Percentiles rank a stretch among this genome's conserved stretches.
Conservation (phyloP, 768 basidiomycete genomes). For the Suillus lakei region DNA sequence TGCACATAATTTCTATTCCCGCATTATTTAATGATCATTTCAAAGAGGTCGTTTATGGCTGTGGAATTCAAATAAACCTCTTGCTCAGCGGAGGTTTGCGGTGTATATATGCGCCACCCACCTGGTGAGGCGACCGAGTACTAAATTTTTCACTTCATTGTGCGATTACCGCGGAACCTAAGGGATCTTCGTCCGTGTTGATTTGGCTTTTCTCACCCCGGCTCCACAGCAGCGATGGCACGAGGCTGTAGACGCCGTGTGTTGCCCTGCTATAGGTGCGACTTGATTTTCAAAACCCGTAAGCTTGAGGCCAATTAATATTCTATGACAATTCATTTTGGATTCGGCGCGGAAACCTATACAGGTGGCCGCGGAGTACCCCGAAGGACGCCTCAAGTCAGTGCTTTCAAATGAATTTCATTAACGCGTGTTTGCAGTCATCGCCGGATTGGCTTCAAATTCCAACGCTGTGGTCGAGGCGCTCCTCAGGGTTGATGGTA, state of each 20-base stretch:
- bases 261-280: conserved; percentile 1
- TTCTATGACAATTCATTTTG: not conserved
- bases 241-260: not conserved
- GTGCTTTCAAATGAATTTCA: not conserved
- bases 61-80: not conserved
- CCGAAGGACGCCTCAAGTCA: not conserved
- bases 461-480: not conserved
- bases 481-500: not conserved
- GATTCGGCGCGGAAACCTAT: not conserved
- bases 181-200: not conserved
- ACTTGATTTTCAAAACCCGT: not conserved
- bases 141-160: not conserved
- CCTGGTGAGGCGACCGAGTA: not conserved
- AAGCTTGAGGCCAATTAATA: not conserved
- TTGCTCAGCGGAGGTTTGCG: not conserved
- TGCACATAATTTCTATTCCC: not conserved
- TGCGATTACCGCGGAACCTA: not conserved
- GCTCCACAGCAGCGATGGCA: not conserved
- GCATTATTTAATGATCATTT: not conserved
- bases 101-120: not conserved
- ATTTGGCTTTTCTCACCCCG: not conserved
- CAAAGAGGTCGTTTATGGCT: not conserved
- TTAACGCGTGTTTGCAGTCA: not conserved
- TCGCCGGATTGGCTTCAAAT: not conserved
- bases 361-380: not conserved